phyloP scores from a whole-genome alignment of 139 green algal genomes.

The Chlamydomonas schloesseri region DNA sequence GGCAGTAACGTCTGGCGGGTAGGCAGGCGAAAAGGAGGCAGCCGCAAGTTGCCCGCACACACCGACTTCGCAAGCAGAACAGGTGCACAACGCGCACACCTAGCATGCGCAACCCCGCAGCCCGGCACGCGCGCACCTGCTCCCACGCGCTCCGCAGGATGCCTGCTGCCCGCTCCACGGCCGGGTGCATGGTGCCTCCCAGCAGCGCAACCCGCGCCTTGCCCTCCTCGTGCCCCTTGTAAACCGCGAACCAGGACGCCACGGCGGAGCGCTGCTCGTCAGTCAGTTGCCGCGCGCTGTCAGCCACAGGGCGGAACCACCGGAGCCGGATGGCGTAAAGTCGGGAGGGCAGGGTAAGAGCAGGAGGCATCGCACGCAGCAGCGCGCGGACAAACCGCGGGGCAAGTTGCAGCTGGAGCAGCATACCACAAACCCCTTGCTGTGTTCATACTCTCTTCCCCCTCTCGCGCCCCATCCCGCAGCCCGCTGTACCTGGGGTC shows the following conservation, averaged over 20 bases:
- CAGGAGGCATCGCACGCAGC: too few species aligned
- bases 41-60: too few species aligned
- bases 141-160: constrained; percentile 65
- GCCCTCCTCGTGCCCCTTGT: constrained; percentile 74
- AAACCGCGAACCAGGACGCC: constrained; percentile 91
- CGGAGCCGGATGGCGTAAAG: neutral
- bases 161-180: constrained; percentile 65
- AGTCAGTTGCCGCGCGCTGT: constrained; percentile 81
- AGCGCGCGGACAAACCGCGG: too few species aligned
- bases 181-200: constrained; percentile 68
- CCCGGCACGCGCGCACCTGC: constrained; percentile 43
- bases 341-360: too few species aligned
- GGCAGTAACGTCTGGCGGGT: constrained; percentile 72
- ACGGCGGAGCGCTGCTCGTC: constrained; percentile 90
- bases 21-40: too few species aligned
- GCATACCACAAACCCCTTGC: too few species aligned
- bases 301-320: too few species aligned
- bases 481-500: constrained; percentile 77
- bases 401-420: too few species aligned
- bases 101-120: too few species aligned
- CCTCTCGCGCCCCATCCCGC: neutral
- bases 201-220: constrained; percentile 40
- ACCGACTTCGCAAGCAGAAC: too few species aligned
- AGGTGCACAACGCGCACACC: too few species aligned
- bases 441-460: too few species aligned